A percentile compares a stretch with the other conserved stretches of the same genome.
Evolutionary conservation across 176 grass and related monocot species (phyloP).

Genomic region (Oryza glumipatula): DNA sequence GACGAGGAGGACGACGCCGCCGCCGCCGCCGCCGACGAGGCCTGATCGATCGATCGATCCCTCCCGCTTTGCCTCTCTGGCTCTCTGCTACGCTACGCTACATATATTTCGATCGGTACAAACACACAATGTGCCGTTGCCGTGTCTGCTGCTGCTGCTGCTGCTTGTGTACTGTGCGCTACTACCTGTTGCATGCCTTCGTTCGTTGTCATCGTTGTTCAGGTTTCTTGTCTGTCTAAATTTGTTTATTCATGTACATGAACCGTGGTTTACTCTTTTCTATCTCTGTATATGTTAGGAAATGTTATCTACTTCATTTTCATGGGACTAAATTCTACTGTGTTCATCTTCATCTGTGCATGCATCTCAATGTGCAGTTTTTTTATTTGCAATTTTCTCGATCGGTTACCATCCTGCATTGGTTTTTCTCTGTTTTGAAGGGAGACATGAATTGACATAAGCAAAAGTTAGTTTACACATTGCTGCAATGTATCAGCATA

Average conservation of each 20-base stretch:
- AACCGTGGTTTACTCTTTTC: neutral
- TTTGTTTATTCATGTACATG: slow-evolving; percentile 14
- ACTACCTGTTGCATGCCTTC: neutral
- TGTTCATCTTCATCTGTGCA: neutral
- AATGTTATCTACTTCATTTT: slow-evolving; percentile 8
- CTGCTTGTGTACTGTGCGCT: slow-evolving; percentile 1
- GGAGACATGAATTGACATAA: neutral
- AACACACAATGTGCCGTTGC: slow-evolving; percentile 1
- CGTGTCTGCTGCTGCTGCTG: neutral
- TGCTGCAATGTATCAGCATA: neutral
- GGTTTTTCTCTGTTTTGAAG: neutral
- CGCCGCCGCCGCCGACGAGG: slow-evolving; percentile 34
- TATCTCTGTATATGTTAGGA: slow-evolving; percentile 37
- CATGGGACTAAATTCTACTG: neutral
- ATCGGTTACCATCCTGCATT: neutral
- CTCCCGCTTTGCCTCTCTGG: neutral
- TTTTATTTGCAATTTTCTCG: neutral
- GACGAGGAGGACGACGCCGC: slow-evolving; percentile 51
- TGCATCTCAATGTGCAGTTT: neutral
- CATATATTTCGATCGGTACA: neutral
- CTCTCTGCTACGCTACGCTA: neutral
- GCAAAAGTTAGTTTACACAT: neutral
- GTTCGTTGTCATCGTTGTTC: neutral
- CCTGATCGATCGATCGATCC: slow-evolving; percentile 33
- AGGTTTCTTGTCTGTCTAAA: neutral